Evolutionary conservation across 2,329 filamentous ascomycete species (phyloP).

Genomic region (Bertia moriformis): DNA sequence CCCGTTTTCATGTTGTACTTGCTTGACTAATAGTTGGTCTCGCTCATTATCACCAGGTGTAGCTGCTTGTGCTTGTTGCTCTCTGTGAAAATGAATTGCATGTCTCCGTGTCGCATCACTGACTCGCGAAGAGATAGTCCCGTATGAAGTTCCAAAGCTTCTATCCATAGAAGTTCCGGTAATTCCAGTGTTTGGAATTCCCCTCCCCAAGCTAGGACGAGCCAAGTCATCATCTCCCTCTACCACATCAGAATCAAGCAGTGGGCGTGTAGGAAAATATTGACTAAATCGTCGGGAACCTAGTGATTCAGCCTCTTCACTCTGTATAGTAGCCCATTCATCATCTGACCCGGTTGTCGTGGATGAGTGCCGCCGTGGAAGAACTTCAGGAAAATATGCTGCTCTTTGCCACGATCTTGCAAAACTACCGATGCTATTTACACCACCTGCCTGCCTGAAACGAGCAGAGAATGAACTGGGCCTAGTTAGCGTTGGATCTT

Average conservation of each 20-base stretch:
- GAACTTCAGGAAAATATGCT: conserved; percentile 44
- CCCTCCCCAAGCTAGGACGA: background rate
- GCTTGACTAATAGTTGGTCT: conserved; percentile 40
- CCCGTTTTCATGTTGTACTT: conserved; percentile 42
- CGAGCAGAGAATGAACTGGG: background rate
- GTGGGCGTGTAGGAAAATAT: background rate
- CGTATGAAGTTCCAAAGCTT: conserved; percentile 42
- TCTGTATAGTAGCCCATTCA: background rate
- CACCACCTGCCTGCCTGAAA: conserved; percentile 33
- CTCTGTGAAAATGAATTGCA: conserved; percentile 28
- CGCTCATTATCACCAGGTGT: conserved; percentile 13
- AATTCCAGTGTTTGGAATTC: conserved; percentile 16
- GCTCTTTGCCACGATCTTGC: conserved; percentile 50
- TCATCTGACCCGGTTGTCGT: conserved; percentile 16
- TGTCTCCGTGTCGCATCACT: conserved; percentile 39
- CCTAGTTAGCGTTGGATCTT: background rate
- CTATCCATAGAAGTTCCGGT: conserved; percentile 34
- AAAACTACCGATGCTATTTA: conserved; percentile 52
- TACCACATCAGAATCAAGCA: background rate
- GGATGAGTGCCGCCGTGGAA: conserved; percentile 38
- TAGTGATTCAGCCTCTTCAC: background rate
- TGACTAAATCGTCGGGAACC: background rate
- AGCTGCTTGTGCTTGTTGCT: conserved; percentile 16
- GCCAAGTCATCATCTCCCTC: background rate
- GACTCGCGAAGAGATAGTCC: conserved; percentile 38